Evolutionary conservation across 2,329 filamentous ascomycete species (phyloP).

Genomic region (Fusarium concolor): DNA sequence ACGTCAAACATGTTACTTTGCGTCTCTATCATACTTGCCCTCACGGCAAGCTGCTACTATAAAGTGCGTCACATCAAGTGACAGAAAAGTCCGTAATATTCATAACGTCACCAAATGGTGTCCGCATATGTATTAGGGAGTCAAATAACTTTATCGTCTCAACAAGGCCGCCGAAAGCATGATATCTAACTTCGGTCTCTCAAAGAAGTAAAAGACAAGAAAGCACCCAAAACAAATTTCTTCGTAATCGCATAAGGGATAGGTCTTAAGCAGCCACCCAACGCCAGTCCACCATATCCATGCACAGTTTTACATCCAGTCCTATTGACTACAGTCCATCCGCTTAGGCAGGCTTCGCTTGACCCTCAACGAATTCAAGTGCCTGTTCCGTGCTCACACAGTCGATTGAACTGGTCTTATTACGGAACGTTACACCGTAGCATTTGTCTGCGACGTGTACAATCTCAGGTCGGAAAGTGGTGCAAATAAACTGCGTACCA

Average conservation of each 20-base stretch:
- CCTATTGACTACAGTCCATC: conserved; percentile 13
- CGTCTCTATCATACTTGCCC: neutral
- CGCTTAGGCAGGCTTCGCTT: conserved; percentile 57
- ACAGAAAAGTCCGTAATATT: neutral
- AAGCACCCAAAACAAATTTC: conserved; percentile 24
- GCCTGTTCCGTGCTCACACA: conserved; percentile 90
- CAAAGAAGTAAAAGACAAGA: conserved; percentile 24
- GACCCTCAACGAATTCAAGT: conserved; percentile 92
- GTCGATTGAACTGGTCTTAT: conserved; percentile 95
- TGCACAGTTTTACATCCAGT: conserved; percentile 40
- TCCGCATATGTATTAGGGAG: conserved; percentile 15
- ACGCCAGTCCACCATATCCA: conserved; percentile 40
- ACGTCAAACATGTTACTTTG: conserved; percentile 6
- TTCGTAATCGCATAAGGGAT: conserved; percentile 45
- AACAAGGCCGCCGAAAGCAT: conserved; percentile 24
- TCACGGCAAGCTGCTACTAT: neutral
- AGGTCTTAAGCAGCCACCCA: conserved; percentile 43
- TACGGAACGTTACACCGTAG: conserved; percentile 93
- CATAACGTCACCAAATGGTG: neutral
- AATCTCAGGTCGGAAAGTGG: conserved; percentile 97
- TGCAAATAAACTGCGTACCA: conserved; percentile 92
- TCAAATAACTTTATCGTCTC: conserved; percentile 25
- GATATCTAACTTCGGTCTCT: conserved; percentile 26
- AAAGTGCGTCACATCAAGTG: neutral
- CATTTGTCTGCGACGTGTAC: conserved; percentile 95